Base-by-base conservation (phyloP, 495 filamentous ascomycete genomes). In the Cryomyces antarcticus region DNA sequence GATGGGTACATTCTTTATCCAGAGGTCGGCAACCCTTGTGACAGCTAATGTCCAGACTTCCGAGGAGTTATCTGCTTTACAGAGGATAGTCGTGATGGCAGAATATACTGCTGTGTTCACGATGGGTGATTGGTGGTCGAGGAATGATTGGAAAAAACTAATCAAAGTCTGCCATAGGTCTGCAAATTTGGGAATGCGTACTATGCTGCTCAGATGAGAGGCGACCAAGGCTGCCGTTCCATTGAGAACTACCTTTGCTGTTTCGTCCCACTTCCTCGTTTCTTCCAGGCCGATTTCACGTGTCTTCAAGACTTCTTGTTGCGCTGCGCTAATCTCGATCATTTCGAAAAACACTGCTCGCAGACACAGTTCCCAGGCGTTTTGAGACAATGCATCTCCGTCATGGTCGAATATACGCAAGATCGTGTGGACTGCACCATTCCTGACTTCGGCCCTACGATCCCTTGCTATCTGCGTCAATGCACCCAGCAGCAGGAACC, bases 381-480 rank as follows among this genome's bases (percentile, higher is more conserved):
- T 70, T 0, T 80, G 71, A 7, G 71, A 75, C 9, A 96, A 67
- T 40, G 78, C 75, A 51, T 88, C 82, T 28, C 81, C 86, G 46
- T 86, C 85, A 4, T 82, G 85, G 59, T 92, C 82, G 48, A 96
- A 85, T 41, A 96, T 95, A 33, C 86, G 70, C 43, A 95, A 71
- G 11, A 95, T 62, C 0, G 86, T 94, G 55, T 93, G 87, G 30
- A 96, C 76, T 5, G 86, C 82, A 69, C 85, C 86, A 52, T 95
- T 93, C 41, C 89, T 71, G 39, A 95, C 71, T 52, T 96, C 89
- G n/a, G 79, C 58, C 51, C 86, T 71, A 27, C 71, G 65, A 54
- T 93, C 83, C 5, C 70, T 75, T 4, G 84, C 78, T 24, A 94
- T 71, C 10, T 75, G 71, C 5, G 80, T 79, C 13, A 95, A 68